Percentiles rank a stretch among this genome's conserved stretches.
Evolutionary conservation across 1,284 basidiomycete genomes (phyloP).

Genomic region (Boletus albobrunnescens): DNA sequence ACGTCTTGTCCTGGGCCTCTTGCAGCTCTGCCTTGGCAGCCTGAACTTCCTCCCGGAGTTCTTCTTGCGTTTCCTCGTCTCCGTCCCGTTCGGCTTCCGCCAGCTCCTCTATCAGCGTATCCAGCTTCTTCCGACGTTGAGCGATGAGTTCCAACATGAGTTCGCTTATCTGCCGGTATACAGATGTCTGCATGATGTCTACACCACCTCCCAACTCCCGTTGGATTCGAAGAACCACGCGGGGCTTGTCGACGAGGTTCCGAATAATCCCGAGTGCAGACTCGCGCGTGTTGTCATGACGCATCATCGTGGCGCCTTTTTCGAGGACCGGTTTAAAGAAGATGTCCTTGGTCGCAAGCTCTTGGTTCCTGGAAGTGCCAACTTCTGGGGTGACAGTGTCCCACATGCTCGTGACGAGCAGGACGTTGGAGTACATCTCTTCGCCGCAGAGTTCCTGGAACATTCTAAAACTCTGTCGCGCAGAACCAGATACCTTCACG

Average conservation of each 20-base stretch:
- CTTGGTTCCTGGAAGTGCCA: slow-evolving; percentile 31
- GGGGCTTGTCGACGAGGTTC: slow-evolving; percentile 31
- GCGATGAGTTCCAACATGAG: slow-evolving; percentile 30
- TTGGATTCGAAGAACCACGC: slow-evolving; percentile 37
- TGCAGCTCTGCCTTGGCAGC: slow-evolving; percentile 20
- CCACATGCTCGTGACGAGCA: slow-evolving; percentile 53
- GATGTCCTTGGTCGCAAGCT: slow-evolving; percentile 36
- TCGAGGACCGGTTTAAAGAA: slow-evolving; percentile 40
- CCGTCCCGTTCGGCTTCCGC: slow-evolving; percentile 25
- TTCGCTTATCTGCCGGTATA: slow-evolving; percentile 27
- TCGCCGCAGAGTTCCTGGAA: slow-evolving; percentile 51
- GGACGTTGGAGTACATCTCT: slow-evolving; percentile 40
- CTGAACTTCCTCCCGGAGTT: slow-evolving; percentile 27
- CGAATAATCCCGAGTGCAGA: slow-evolving; percentile 35
- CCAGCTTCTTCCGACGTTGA: slow-evolving; percentile 37
- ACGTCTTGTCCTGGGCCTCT: slow-evolving; percentile 23
- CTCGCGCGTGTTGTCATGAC: slow-evolving; percentile 34
- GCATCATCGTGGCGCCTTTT: slow-evolving; percentile 37
- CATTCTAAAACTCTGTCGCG: slow-evolving; percentile 46
- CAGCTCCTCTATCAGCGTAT: slow-evolving; percentile 22
- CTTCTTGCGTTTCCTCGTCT: slow-evolving; percentile 32
- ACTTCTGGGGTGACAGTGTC: slow-evolving; percentile 32
- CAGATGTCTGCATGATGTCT: slow-evolving; percentile 36
- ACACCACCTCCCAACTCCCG: slow-evolving; percentile 35
- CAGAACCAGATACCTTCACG: slow-evolving; percentile 45